These are phyloP conservation scores for Teunomyces lycoperdinae DNA, from an alignment of 805 yeast genomes.

Conservation along the genomic window DNA sequence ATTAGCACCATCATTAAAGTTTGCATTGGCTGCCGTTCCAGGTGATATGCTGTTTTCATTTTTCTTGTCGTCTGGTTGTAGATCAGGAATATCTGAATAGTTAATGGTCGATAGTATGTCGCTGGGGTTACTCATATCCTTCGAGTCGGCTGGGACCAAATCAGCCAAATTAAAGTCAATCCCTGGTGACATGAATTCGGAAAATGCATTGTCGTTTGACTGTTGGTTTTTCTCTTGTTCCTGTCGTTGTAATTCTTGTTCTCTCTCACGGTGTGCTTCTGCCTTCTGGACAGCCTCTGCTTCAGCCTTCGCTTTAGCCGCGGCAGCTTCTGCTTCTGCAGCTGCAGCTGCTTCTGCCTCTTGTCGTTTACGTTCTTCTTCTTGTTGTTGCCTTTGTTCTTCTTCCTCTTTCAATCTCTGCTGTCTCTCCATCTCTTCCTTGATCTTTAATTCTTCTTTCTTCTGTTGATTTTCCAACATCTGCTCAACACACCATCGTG, in stretches of 20 bases:
- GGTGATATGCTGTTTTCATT: conserved; percentile 5
- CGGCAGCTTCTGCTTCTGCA: conserved; percentile 11
- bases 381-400: conserved; percentile 13
- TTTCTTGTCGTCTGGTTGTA: conserved; percentile 3
- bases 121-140: conserved; percentile 27
- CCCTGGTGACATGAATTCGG: conserved; percentile 21
- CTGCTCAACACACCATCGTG: conserved; percentile 43
- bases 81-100: conserved; percentile 13
- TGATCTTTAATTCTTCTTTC: conserved; percentile 38
- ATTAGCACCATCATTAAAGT: conserved; percentile 6
- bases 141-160: conserved; percentile 4
- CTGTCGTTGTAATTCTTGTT: conserved; percentile 12
- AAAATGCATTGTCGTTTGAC: conserved; percentile 10
- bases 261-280: conserved; percentile 9
- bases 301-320: conserved; percentile 7
- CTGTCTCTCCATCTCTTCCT: conserved; percentile 34
- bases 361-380: conserved; percentile 14
- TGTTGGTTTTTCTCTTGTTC: conserved; percentile 6
- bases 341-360: conserved; percentile 14
- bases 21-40: neutral
- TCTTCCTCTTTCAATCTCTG: conserved; percentile 25
- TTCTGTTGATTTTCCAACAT: conserved; percentile 40
- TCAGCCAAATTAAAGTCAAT: conserved; percentile 29
- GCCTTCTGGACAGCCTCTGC: conserved; percentile 11
- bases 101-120: conserved; percentile 30